phyloP scores from a whole-genome alignment of 768 basidiomycete genomes.

The Suillus occidentalis region DNA sequence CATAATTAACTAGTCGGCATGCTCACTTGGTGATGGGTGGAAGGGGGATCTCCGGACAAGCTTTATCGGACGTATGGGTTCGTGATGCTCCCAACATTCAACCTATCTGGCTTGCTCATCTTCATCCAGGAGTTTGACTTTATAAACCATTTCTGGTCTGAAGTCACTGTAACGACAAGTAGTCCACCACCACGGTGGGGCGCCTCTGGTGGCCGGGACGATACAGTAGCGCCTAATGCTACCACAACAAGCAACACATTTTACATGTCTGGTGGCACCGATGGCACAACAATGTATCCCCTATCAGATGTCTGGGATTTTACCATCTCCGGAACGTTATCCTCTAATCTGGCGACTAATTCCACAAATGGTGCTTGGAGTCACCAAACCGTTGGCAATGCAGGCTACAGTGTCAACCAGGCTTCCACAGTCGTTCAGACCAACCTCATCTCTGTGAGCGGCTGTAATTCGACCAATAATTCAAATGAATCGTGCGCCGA shows the following conservation, averaged over 20 bases:
- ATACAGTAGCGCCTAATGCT: conserved; percentile 35
- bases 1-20: conserved; percentile 53
- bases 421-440: conserved; percentile 59
- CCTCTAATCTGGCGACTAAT: conserved; percentile 58
- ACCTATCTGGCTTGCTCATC: conserved; percentile 11
- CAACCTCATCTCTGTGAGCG: conserved; percentile 56
- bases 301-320: conserved; percentile 74
- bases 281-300: conserved; percentile 43
- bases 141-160: conserved; percentile 72
- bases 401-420: conserved; percentile 39
- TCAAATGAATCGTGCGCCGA: conserved; percentile 54
- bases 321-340: conserved; percentile 65
- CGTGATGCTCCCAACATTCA: conserved; percentile 19
- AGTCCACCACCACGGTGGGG: conserved; percentile 68
- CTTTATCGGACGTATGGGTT: conserved; percentile 77
- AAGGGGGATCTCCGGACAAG: conserved; percentile 48
- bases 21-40: conserved; percentile 78
- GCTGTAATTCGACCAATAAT: conserved; percentile 50
- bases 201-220: conserved; percentile 74
- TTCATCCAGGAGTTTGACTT: conserved; percentile 72
- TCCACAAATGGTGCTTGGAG: conserved; percentile 60
- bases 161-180: conserved; percentile 50
- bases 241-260: conserved; percentile 64
- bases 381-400: conserved; percentile 39
- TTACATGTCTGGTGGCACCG: conserved; percentile 70